A percentile compares a stretch with the other conserved stretches of the same genome.
Evolutionary conservation across 2,329 filamentous ascomycete species (phyloP).

Genomic region (Plectosphaerella sp.): DNA sequence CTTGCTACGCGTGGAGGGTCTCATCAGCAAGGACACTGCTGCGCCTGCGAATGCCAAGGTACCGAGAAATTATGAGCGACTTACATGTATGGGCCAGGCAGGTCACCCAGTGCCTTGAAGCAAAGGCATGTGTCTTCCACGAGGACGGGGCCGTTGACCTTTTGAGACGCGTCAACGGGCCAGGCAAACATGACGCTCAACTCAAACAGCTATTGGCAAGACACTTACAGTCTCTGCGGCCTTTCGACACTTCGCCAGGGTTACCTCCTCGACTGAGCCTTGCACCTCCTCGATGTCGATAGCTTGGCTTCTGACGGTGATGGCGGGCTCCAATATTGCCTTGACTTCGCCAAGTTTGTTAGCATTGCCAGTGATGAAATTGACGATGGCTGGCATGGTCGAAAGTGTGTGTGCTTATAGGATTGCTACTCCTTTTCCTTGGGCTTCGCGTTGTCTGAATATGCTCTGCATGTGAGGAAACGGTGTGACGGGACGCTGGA

Average conservation of each 20-base stretch:
- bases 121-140: slow-evolving; percentile 95
- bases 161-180: slow-evolving; percentile 4
- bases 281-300: slow-evolving; percentile 88
- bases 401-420: too few species aligned
- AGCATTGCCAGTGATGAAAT: slow-evolving; percentile 95
- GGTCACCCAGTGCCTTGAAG: slow-evolving; percentile 84
- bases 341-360: slow-evolving; percentile 91
- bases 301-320: slow-evolving; percentile 68
- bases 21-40: neutral
- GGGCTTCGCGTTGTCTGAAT: too few species aligned
- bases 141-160: slow-evolving; percentile 83
- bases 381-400: slow-evolving; percentile 40
- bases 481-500: too few species aligned
- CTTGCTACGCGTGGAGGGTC: slow-evolving; percentile 57
- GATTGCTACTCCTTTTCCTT: too few species aligned
- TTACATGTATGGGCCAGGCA: slow-evolving; percentile 95
- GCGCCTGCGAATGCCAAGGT: neutral
- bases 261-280: slow-evolving; percentile 88
- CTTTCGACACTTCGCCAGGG: slow-evolving; percentile 76
- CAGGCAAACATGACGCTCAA: neutral
- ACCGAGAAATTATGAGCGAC: too few species aligned
- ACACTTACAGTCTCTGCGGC: slow-evolving; percentile 67
- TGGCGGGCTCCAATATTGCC: slow-evolving; percentile 72
- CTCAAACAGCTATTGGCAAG: neutral
- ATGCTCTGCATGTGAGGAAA: too few species aligned